Base-by-base conservation (phyloP, 2,329 filamentous ascomycete species). In the Colletotrichum coccodes region DNA sequence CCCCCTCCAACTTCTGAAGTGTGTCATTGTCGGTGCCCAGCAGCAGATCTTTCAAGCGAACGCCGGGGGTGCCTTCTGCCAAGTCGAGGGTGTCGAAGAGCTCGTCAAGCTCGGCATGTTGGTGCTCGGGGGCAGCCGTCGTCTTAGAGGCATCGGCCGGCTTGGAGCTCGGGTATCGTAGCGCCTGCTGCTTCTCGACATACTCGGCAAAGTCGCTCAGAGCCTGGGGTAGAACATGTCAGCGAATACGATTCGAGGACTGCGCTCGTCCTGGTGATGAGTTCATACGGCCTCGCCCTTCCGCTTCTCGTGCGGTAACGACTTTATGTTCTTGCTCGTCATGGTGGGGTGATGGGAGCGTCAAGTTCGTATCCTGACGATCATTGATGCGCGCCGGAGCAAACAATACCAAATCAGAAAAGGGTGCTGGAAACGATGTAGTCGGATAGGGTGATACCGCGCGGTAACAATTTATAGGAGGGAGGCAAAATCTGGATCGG, bases 171-270 rank as follows among this genome's bases (percentile, higher is more conserved):
- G 88, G 87, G 73, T 89, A 91, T 64, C 92, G 91, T 57, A 91
- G 81, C 16, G 91, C 90, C 80, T 98, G 96, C 79, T 98, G 95
- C 79, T 94, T 92, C 80, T 98, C 94, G 72, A 98, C 96, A 76
- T 98, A 98, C 76, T 99, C 96, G 79, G 95, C 94, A 79, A 99
- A 99, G 75, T 98, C 96, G 83, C 93, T 96, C 64, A 99, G 87
- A 14, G 95, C 95, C 87, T 88, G 57, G 0, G 47, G 73, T 42
- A 40, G 16, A 56, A 23, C 32, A 32, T 34, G 71, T 73, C 21
- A 71, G 50, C 18, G 75, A 62, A 62, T 53, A 11, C 49, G 21
- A 30, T 34, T 14, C 30, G 11, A 34, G 11, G 18, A n/a, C 23
- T 11, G 28, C 3, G 18, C n/a, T 34, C 16, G 1, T 46, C 8